phyloP scores from a whole-genome alignment of 2,329 filamentous ascomycete genomes.

The Rachicladosporium sp. region DNA sequence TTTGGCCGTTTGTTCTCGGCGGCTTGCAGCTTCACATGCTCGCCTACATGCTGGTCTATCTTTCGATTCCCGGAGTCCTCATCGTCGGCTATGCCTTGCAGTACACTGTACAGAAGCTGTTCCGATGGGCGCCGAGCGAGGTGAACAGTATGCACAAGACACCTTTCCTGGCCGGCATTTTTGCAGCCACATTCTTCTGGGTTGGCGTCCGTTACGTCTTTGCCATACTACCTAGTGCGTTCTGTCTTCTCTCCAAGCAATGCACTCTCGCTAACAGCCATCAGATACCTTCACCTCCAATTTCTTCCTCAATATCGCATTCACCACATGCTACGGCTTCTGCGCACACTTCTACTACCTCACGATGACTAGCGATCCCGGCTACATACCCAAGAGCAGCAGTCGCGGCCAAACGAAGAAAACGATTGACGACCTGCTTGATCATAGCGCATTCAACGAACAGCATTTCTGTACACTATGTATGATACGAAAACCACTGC shows the following conservation, averaged over 20 bases:
- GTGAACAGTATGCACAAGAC: slow-evolving; percentile 88
- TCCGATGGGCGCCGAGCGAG: slow-evolving; percentile 72
- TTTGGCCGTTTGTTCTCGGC: slow-evolving; percentile 73
- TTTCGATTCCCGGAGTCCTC: slow-evolving; percentile 61
- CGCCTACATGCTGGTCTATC: slow-evolving; percentile 59
- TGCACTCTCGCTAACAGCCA: slow-evolving; percentile 19
- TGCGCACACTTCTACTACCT: slow-evolving; percentile 78
- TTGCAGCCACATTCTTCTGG: slow-evolving; percentile 75
- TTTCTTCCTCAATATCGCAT: slow-evolving; percentile 64
- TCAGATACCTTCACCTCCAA: slow-evolving; percentile 52
- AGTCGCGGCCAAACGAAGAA: slow-evolving; percentile 83
- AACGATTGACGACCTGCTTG: slow-evolving; percentile 76
- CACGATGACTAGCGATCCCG: slow-evolving; percentile 79
- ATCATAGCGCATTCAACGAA: slow-evolving; percentile 82
- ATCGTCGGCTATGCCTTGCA: slow-evolving; percentile 59
- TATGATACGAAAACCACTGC: slow-evolving; percentile 83
- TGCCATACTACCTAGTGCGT: slow-evolving; percentile 57
- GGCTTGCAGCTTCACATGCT: slow-evolving; percentile 59
- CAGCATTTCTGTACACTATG: slow-evolving; percentile 86
- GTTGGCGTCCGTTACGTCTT: slow-evolving; percentile 65
- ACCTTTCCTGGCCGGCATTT: slow-evolving; percentile 87
- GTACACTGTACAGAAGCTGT: slow-evolving; percentile 61
- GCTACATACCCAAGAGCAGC: slow-evolving; percentile 80
- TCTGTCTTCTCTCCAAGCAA: not conserved
- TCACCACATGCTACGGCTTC: slow-evolving; percentile 50